Percentiles rank a stretch among this genome's conserved stretches.
phyloP scores from a whole-genome alignment of 345 rosid species.

The Acer campestre region DNA sequence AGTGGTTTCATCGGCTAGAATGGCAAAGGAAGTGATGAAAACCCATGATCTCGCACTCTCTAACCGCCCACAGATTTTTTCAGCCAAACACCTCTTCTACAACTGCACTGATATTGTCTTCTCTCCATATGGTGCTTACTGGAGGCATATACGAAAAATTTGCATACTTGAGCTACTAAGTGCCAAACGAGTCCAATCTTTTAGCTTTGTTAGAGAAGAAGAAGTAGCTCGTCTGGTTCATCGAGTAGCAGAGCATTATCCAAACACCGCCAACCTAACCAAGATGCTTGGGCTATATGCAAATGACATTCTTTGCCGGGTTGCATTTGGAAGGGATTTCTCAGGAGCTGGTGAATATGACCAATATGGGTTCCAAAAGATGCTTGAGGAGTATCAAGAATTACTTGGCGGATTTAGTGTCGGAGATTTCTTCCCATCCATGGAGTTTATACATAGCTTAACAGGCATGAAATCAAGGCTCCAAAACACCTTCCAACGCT shows the following conservation, averaged over 20 bases:
- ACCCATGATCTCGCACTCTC: conserved; percentile 47
- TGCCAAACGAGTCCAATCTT: conserved; percentile 39
- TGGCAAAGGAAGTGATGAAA: conserved; percentile 44
- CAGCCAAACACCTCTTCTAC: conserved; percentile 41
- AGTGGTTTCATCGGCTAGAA: conserved; percentile 44
- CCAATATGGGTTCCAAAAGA: conserved; percentile 43
- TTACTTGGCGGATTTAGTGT: conserved; percentile 38
- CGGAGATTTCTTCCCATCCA: conserved; percentile 46
- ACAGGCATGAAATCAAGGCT: conserved; percentile 42
- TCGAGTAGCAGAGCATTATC: conserved; percentile 30
- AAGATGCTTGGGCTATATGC: conserved; percentile 34
- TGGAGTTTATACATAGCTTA: conserved; percentile 41
- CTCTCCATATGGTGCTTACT: conserved; percentile 45
- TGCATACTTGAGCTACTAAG: conserved; percentile 46
- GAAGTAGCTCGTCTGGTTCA: conserved; percentile 39
- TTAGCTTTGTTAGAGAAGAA: conserved; percentile 37
- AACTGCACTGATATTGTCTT: conserved; percentile 39
- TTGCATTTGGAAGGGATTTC: conserved; percentile 38
- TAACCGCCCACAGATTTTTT: conserved; percentile 40
- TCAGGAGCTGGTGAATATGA: conserved; percentile 37
- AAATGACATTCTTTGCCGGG: conserved; percentile 38
- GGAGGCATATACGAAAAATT: conserved; percentile 45
- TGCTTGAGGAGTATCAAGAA: conserved; percentile 49
- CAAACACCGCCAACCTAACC: conserved; percentile 29
- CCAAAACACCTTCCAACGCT: conserved; percentile 25